phyloP scores from a whole-genome alignment of 352 stramenopile genomes.

The Phytophthora quininea region DNA sequence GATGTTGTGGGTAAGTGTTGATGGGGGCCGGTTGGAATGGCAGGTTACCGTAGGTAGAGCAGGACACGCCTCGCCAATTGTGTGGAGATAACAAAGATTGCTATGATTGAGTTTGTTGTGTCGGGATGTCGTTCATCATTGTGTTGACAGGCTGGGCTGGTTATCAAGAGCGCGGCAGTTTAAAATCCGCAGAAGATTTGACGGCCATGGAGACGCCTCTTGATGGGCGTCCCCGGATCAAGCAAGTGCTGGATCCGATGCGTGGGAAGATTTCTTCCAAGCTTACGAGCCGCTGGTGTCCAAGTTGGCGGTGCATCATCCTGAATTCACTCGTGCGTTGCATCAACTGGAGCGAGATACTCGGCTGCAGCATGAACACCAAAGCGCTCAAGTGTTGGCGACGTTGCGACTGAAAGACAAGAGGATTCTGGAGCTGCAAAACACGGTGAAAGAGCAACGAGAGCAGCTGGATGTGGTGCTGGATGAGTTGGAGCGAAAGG shows the following conservation, averaged over 20 bases:
- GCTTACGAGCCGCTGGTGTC: conserved; percentile 26
- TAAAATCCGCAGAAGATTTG: not conserved
- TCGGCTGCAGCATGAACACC: conserved; percentile 27
- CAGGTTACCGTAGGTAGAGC: conserved; percentile 19
- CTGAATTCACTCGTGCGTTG: conserved; percentile 27
- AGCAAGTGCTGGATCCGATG: not conserved
- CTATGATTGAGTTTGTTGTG: conserved; percentile 23
- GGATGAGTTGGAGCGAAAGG: conserved; percentile 35
- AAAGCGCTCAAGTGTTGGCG: conserved; percentile 30
- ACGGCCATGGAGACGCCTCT: not conserved
- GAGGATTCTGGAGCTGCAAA: conserved; percentile 25
- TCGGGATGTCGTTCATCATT: not conserved
- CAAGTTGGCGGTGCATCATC: conserved; percentile 23
- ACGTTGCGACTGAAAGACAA: conserved; percentile 29
- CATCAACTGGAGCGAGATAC: conserved; percentile 24
- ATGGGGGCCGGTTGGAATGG: not conserved
- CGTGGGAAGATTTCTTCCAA: conserved; percentile 29
- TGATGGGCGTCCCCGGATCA: not conserved
- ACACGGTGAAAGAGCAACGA: conserved; percentile 19
- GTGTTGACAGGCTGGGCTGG: too few species aligned
- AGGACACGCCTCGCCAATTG: conserved; percentile 19
- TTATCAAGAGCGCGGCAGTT: not conserved
- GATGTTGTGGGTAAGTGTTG: conserved; percentile 29
- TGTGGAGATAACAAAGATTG: conserved; percentile 33
- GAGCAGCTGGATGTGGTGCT: conserved; percentile 37